Evolutionary conservation across 441 rosid species (phyloP), one percentile per base, ranked within the genome.

Genomic region (Jatropha multifida): DNA sequence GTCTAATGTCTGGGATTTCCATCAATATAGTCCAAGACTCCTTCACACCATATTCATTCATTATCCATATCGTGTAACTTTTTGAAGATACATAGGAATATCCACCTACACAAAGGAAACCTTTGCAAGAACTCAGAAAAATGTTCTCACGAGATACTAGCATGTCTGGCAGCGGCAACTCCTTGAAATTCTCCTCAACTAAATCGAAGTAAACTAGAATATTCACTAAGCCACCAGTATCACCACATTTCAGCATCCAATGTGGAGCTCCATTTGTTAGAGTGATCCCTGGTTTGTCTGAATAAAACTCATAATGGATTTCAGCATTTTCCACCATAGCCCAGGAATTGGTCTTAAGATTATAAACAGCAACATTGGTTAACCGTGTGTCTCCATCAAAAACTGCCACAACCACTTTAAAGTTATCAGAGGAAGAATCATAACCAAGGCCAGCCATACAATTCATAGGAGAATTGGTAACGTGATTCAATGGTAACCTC

Each of bases 381-480:
- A 23, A 23, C 14, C 7, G 61, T 20, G 27, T n/a, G 9, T 20
- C 62, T 58, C 32, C 62, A 20, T 23, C 32, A 58, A 20, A 13
- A 63, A 37, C 44, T 17, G 4, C 67, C 4, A 7, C 20, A 15
- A 63, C 23, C 18, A 38, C 20, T 17, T 63, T 63, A 14, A 37
- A 63, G 15, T 63, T 63, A 63, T 63, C 46, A 37, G 42, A 13
- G 42, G 1, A 37, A 15, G n/a, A 15, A 40, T 63, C 67, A 40
- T 63, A 63, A 37, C 67, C 44, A 63, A 63, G 67, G 11, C 46
- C 46, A 37, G 12, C 67, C n/a, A 63, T 38, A n/a, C 37, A n/a
- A n/a, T 27, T 58, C 32, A 7, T 58, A 58, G 32, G 62, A 20
- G 3, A 58, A 27, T 58, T 32, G 9, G 14, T 20, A 58, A 58